phyloP scores from a whole-genome alignment of 2,329 filamentous ascomycete genomes.

The Claviceps paspali region DNA sequence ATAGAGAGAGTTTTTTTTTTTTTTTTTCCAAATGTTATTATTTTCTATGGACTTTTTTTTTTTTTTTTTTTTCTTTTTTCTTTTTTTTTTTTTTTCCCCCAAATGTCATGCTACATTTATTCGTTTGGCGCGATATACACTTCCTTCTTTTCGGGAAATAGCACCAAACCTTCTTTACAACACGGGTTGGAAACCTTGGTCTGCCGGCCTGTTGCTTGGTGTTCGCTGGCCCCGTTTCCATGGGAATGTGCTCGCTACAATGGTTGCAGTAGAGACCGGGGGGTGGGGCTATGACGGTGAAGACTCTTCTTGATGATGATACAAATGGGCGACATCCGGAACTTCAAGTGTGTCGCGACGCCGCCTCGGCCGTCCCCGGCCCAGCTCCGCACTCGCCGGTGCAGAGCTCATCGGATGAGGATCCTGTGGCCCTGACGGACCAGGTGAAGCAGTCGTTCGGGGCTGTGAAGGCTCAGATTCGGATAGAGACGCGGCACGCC shows the following conservation, averaged over 20 bases:
- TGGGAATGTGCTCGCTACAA: neutral
- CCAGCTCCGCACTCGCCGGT: neutral
- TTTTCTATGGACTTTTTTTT: neutral
- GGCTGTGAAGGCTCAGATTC: conserved; percentile 1
- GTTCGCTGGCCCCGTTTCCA: neutral
- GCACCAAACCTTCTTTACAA: too few species aligned
- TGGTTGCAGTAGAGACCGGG: neutral
- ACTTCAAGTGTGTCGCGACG: conserved; percentile 9
- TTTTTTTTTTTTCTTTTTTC: neutral
- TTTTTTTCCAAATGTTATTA: neutral
- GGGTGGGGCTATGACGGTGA: neutral
- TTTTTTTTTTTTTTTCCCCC: too few species aligned
- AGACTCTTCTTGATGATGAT: neutral
- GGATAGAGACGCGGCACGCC: neutral
- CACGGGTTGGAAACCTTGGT: too few species aligned
- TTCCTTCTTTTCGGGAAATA: too few species aligned
- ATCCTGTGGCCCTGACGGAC: neutral
- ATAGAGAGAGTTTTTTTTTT: too few species aligned
- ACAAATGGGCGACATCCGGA: conserved; percentile 1
- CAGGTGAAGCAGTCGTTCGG: conserved; percentile 7
- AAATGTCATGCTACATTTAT: too few species aligned
- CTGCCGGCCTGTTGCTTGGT: neutral
- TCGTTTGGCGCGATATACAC: too few species aligned
- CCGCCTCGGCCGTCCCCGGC: conserved; percentile 4
- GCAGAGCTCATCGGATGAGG: neutral